Conservation (phyloP, 1,284 basidiomycete species). For the Microbotryum saponariae region DNA sequence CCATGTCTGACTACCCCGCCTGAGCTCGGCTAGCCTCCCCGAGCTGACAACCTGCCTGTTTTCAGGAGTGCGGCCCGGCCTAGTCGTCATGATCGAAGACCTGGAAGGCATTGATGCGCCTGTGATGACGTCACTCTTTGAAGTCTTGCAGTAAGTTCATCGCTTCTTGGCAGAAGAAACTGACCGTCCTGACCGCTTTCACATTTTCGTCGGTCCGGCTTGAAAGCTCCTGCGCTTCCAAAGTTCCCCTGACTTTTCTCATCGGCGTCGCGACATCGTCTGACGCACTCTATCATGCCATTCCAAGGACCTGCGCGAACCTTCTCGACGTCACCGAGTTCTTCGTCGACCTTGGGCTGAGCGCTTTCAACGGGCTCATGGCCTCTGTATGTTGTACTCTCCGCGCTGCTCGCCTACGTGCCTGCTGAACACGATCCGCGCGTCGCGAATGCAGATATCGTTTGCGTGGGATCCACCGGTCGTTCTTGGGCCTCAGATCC, state of each 20-base stretch:
- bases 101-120: constrained; percentile 24
- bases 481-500: constrained; percentile 7
- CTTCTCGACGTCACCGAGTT: constrained; percentile 18
- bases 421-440: background rate
- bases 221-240: constrained; percentile 5
- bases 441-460: constrained; percentile 4
- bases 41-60: too few species aligned
- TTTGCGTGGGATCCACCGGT: constrained; percentile 20
- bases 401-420: too few species aligned
- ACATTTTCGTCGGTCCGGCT: background rate
- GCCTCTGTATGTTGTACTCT: constrained; percentile 7
- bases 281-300: constrained; percentile 11
- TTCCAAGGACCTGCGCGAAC: constrained; percentile 8
- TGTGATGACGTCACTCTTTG: background rate
- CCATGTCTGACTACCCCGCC: too few species aligned
- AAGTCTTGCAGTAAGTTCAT: background rate
- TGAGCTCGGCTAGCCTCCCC: too few species aligned
- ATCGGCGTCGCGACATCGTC: constrained; percentile 25
- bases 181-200: background rate
- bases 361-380: constrained; percentile 23
- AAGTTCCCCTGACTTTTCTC: constrained; percentile 22
- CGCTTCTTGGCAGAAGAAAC: background rate
- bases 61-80: background rate
- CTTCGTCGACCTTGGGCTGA: constrained; percentile 28
- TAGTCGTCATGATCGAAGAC: constrained; percentile 27